Conservation (phyloP, 805 yeast species). For the Lipomyces sp. region DNA sequence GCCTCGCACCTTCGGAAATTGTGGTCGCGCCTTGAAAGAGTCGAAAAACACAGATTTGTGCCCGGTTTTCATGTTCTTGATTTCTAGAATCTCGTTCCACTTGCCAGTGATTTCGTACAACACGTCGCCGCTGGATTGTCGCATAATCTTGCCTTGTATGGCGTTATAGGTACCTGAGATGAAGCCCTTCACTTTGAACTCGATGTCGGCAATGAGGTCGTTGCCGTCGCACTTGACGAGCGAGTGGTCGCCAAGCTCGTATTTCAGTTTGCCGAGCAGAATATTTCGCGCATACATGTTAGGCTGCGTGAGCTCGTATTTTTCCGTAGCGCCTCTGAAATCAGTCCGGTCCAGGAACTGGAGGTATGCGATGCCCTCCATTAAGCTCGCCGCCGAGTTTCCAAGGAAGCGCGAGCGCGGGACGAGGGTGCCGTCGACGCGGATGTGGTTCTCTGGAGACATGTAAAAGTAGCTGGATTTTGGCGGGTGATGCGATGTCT, state of each 20-base stretch:
- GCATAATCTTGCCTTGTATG: conserved; percentile 69
- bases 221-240: conserved; percentile 59
- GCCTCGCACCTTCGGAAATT: conserved; percentile 71
- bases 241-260: conserved; percentile 92
- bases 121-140: conserved; percentile 49
- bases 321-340: conserved; percentile 51
- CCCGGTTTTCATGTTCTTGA: conserved; percentile 52
- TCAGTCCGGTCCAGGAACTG: conserved; percentile 60
- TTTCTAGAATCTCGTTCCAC: conserved; percentile 84
- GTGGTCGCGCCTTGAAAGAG: conserved; percentile 51
- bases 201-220: conserved; percentile 71
- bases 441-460: conserved; percentile 73
- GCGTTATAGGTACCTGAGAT: conserved; percentile 90
- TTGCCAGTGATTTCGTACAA: conserved; percentile 76
- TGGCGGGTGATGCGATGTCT: conserved; percentile 98
- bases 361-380: conserved; percentile 84
- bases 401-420: conserved; percentile 90
- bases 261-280: conserved; percentile 80
- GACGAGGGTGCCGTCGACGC: conserved; percentile 83
- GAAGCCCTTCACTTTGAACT: conserved; percentile 92
- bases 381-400: conserved; percentile 92
- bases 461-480: conserved; percentile 88
- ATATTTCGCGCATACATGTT: conserved; percentile 94
- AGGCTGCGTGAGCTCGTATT: conserved; percentile 86
- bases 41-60: conserved; percentile 56